Evolutionary conservation across 2,329 filamentous ascomycete species (phyloP), one percentile per base, ranked within the genome.

Genomic region (Thielaviopsis populi): DNA sequence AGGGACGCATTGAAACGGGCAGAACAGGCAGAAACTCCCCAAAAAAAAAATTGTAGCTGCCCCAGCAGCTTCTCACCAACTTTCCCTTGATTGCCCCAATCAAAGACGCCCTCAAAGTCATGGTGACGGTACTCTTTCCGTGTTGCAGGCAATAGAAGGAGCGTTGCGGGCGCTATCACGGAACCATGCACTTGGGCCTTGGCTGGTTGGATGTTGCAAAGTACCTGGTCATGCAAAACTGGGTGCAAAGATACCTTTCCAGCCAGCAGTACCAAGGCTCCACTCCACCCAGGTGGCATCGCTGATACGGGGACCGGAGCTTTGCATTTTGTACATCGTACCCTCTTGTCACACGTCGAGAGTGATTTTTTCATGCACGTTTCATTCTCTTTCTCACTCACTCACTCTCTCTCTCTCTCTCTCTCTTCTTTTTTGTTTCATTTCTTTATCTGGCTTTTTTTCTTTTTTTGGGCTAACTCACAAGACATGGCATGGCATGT

Each of bases 131-230:
- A 33, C 40, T 62, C 48, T 61, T 46, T 37, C 59, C 43, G 59
- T 62, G 24, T 46, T 58, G 50, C 24, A 37, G 61, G 50, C 61
- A 46, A 63, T 46, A 24, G 40, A 63, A 63, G 61, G 61, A 63
- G 61, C 61, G 50, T 58, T 63, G 61, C 61, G 61, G 61, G 61
- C 61, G 61, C 53, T 63, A 40, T n/a, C 43, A 63, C 40, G 50
- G 46, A 63, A 43, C 50, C 61, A 63, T 63, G 61, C 61, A 53
- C 50, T 43, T 58, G 53, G 53, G 11, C 17, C 15, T 37, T 30
- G 24, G 30, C 53, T 27, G 10, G 30, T 8, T 33, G n/a, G 5
- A 30, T 13, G 48, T 24, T 2, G 24, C 24, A 22, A 53, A 24
- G 48, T 56, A 33, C 27, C 42, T 33, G 10, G 53, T 33, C 19